A percentile compares a stretch with the other conserved stretches of the same genome.
These are phyloP conservation scores for Pichia pseudocactophila DNA, from an alignment of 805 yeast species.

Conservation along the genomic window DNA sequence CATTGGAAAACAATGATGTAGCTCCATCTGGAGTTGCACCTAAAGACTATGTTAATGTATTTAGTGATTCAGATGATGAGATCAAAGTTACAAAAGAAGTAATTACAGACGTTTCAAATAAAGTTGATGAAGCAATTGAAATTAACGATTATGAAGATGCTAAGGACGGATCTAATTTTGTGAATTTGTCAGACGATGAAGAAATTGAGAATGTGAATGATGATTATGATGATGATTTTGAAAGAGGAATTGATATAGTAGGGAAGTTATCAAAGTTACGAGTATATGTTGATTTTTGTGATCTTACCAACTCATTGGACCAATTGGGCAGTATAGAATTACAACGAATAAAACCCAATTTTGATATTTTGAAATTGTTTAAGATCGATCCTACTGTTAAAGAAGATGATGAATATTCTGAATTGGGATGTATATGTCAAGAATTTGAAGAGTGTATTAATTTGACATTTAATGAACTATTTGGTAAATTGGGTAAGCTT, in stretches of 20 bases:
- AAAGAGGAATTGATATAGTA: background rate
- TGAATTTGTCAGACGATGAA: background rate
- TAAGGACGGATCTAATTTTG: background rate
- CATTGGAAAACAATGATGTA: background rate
- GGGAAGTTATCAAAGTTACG: constrained; percentile 12
- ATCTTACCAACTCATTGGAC: background rate
- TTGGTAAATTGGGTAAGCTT: constrained; percentile 5
- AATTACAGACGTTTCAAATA: background rate
- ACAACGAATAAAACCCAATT: constrained; percentile 3
- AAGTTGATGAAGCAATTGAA: background rate
- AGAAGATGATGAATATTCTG: constrained; percentile 20
- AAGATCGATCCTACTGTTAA: constrained; percentile 10
- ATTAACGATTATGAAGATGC: background rate
- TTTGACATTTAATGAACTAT: constrained; percentile 10
- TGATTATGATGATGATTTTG: background rate
- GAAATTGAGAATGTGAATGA: background rate
- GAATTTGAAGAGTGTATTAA: constrained; percentile 9
- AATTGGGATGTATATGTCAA: constrained; percentile 17
- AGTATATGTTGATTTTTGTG: constrained; percentile 23
- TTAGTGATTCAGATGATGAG: constrained; percentile 3
- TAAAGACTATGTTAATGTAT: background rate
- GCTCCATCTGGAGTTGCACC: background rate
- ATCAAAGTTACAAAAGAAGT: background rate
- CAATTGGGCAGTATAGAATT: background rate
- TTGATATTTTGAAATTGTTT: constrained; percentile 20